phyloP scores from a whole-genome alignment of 2,329 filamentous ascomycete genomes.

The Apiospora marii region DNA sequence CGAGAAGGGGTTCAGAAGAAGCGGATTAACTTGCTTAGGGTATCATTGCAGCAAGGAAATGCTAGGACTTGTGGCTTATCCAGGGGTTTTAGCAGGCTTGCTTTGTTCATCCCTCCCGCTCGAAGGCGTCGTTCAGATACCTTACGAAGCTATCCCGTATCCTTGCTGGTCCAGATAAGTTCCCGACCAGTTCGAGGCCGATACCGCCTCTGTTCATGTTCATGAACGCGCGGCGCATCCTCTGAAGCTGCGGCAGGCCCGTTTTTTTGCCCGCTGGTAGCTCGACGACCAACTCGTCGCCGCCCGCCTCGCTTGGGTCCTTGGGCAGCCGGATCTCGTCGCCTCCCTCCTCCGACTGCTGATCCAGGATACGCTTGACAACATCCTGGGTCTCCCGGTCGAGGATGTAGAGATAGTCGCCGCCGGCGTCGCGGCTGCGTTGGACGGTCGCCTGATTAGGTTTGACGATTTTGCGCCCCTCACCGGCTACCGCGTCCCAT shows the following conservation, averaged over 20 bases:
- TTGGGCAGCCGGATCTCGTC: conserved; percentile 62
- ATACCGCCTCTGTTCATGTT: conserved; percentile 76
- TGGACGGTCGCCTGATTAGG: conserved; percentile 80
- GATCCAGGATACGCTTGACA: conserved; percentile 72
- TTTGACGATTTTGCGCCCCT: conserved; percentile 67
- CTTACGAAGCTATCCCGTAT: conserved; percentile 70
- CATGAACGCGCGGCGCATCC: conserved; percentile 80
- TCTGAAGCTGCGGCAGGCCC: conserved; percentile 78
- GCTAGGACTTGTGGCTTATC: background rate
- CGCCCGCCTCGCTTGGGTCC: conserved; percentile 36
- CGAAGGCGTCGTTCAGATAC: conserved; percentile 72
- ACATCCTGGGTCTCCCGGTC: conserved; percentile 83
- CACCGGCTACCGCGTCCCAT: conserved; percentile 77
- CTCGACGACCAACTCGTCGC: conserved; percentile 65
- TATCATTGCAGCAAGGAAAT: background rate
- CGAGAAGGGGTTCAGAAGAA: background rate
- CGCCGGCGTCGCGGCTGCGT: conserved; percentile 66
- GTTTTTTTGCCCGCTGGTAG: conserved; percentile 70
- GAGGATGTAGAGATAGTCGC: conserved; percentile 82
- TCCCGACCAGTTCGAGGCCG: conserved; percentile 62
- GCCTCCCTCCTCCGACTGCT: conserved; percentile 72
- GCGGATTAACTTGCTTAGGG: background rate
- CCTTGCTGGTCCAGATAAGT: conserved; percentile 57
- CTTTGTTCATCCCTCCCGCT: conserved; percentile 58
- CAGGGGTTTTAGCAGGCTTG: background rate